phyloP scores from a whole-genome alignment of 306 rosid genomes.

The Neltuma alba region DNA sequence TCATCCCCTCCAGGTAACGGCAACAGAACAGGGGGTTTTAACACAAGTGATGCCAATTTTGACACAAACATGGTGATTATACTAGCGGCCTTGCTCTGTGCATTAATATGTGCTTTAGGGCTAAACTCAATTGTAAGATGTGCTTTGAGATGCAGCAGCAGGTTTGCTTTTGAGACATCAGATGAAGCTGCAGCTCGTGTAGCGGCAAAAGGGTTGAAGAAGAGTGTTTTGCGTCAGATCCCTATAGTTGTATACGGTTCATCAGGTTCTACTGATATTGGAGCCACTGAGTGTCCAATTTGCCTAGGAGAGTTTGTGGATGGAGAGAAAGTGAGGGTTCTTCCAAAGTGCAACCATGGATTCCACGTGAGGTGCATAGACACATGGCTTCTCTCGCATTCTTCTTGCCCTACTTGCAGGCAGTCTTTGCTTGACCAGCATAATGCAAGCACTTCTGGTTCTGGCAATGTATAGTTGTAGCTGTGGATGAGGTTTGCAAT shows the following conservation, averaged over 20 bases:
- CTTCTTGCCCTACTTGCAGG: constrained; percentile 94
- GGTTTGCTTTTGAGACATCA: constrained; percentile 69
- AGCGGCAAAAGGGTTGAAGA: constrained; percentile 71
- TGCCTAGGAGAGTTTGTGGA: constrained; percentile 80
- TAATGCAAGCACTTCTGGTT: constrained; percentile 10
- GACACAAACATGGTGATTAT: constrained; percentile 97
- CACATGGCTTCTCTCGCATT: constrained; percentile 84
- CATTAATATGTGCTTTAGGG: constrained; percentile 83
- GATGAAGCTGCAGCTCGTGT: constrained; percentile 57
- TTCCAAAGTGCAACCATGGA: constrained; percentile 84
- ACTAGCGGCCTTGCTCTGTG: constrained; percentile 90
- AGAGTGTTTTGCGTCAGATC: constrained; percentile 73
- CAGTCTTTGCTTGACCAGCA: constrained; percentile 65
- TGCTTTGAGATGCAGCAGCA: constrained; percentile 76
- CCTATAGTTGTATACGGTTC: constrained; percentile 73
- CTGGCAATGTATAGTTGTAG: constrained; percentile 25
- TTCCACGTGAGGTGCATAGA: constrained; percentile 89
- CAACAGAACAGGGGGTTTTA: constrained; percentile 39
- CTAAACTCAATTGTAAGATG: constrained; percentile 82
- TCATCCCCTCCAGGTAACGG: constrained; percentile 36
- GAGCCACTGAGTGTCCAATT: constrained; percentile 90
- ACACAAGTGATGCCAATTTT: constrained; percentile 60
- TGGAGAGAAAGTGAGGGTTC: constrained; percentile 81
- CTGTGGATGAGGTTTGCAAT: constrained; percentile 38
- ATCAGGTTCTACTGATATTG: constrained; percentile 47